These are phyloP conservation scores for Penicillium simplicissimum DNA, from an alignment of 495 filamentous ascomycete species.

Conservation along the genomic window DNA sequence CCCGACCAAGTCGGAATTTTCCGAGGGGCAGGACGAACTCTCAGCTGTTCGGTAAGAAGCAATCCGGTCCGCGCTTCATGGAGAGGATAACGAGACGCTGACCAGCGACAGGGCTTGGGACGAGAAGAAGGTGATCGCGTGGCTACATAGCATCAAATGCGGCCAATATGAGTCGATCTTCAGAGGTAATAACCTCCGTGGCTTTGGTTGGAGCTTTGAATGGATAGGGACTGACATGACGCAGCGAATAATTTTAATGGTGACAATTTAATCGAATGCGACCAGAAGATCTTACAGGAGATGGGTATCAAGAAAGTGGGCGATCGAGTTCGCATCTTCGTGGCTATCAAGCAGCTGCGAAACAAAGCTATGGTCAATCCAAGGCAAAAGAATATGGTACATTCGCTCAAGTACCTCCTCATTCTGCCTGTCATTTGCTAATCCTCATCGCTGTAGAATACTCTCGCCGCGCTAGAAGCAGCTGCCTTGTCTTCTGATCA, in stretches of 20 bases:
- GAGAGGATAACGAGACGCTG: slow-evolving; percentile 15
- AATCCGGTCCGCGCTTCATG: background rate
- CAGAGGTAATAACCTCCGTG: slow-evolving; percentile 52
- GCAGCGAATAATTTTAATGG: slow-evolving; percentile 92
- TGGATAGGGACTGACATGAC: slow-evolving; percentile 4
- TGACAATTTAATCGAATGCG: slow-evolving; percentile 93
- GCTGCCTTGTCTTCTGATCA: slow-evolving; percentile 65
- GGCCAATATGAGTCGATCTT: slow-evolving; percentile 92
- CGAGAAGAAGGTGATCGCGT: slow-evolving; percentile 86
- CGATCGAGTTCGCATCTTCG: slow-evolving; percentile 91
- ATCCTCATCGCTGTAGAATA: slow-evolving; percentile 31
- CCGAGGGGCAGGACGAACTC: slow-evolving; percentile 65
- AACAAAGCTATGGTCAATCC: slow-evolving; percentile 80
- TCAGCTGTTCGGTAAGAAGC: slow-evolving; percentile 60
- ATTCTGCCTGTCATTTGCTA: background rate
- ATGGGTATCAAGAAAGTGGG: slow-evolving; percentile 98
- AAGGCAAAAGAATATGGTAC: slow-evolving; percentile 84
- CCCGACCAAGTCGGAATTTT: slow-evolving; percentile 94
- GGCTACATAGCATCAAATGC: slow-evolving; percentile 87
- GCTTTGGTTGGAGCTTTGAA: background rate
- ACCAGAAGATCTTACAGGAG: slow-evolving; percentile 93
- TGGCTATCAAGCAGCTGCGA: slow-evolving; percentile 88
- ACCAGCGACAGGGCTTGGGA: slow-evolving; percentile 69
- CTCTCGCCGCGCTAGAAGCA: slow-evolving; percentile 45
- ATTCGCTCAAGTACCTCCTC: slow-evolving; percentile 21